A percentile compares a stretch with the other conserved stretches of the same genome.
Conservation (phyloP, 164 flowering plant species). For the Annona squamosa region DNA sequence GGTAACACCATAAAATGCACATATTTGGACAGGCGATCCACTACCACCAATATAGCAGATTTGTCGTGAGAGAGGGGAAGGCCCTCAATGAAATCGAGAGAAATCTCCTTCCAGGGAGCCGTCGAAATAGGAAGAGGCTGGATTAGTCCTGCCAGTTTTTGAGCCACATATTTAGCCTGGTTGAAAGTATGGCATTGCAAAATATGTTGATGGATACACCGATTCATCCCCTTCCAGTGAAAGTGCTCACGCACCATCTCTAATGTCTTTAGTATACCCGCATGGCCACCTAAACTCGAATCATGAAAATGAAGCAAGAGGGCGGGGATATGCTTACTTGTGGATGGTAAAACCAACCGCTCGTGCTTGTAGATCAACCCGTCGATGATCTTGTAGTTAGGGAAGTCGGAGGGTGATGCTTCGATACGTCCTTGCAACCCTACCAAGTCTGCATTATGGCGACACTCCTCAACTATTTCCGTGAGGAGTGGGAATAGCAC, state of each 20-base stretch:
- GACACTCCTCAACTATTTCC: neutral
- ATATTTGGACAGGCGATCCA: constrained; percentile 1
- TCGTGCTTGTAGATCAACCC: neutral
- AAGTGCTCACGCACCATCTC: neutral
- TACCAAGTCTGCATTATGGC: neutral
- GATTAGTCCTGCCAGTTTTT: neutral
- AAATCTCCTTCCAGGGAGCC: neutral
- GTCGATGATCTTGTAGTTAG: too few relatives aligned
- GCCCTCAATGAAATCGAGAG: constrained; percentile 2
- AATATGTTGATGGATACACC: neutral
- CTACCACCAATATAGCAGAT: neutral
- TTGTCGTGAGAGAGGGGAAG: neutral
- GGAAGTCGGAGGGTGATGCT: too few relatives aligned
- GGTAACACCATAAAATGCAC: neutral
- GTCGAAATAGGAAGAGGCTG: neutral
- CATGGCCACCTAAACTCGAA: neutral
- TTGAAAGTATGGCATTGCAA: neutral
- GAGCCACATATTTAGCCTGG: neutral
- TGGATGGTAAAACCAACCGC: too few relatives aligned
- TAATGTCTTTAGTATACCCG: neutral
- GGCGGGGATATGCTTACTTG: neutral
- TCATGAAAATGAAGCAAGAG: too few relatives aligned
- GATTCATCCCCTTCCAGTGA: neutral
- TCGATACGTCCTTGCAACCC: too few relatives aligned
- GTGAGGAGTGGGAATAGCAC: neutral